Base-by-base conservation (phyloP, 495 filamentous ascomycete genomes). In the Aspergillus egyptiacus region DNA sequence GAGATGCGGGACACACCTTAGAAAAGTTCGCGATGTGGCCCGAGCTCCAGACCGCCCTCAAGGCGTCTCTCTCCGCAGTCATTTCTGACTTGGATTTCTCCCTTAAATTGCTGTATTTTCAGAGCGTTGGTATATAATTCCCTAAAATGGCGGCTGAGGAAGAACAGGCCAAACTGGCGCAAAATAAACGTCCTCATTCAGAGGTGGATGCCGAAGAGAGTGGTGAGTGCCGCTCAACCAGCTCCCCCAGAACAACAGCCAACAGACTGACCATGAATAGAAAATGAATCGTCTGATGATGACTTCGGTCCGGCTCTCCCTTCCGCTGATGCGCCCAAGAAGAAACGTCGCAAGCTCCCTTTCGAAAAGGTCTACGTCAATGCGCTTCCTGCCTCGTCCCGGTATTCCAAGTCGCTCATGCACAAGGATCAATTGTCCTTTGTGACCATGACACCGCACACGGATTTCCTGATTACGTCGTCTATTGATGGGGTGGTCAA, bases 321-420 rank as follows among this genome's bases (percentile, higher is more conserved):
- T 45, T 82, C 71, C 48, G 77, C 69, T 20, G 80, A 73, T 23
- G 88, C 86, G 22, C 82, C 80, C 46, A 94, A 94, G 75, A 97
- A 90, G 75, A 91, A 95, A 68, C 81, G 87, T 8, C 83, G 90
- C 38, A 86, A 87, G 60, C 84, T 99, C 11, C 89, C 89, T 0
- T 87, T 95, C 67, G 91, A 95, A 67, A 95, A 94, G 60, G 81
- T 96, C 53, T 97, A 96, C 67, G 70, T 97, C 58, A 85, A 85
- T 36, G 91, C 94, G 43, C 81, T 99, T 5, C 93, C 93, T 3
- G 78, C 80, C 30, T 86, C 86, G 34, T 50, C 77, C 14, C 84
- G 88, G 10, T 99, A 99, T 67, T 96, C 87, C 38, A 96, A 91
- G 61, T 97, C 93, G 23, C 73, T 99, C 54, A 99, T 99, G 93